phyloP scores from a whole-genome alignment of 805 yeast genomes.

The Myxozyma kluyveri region DNA sequence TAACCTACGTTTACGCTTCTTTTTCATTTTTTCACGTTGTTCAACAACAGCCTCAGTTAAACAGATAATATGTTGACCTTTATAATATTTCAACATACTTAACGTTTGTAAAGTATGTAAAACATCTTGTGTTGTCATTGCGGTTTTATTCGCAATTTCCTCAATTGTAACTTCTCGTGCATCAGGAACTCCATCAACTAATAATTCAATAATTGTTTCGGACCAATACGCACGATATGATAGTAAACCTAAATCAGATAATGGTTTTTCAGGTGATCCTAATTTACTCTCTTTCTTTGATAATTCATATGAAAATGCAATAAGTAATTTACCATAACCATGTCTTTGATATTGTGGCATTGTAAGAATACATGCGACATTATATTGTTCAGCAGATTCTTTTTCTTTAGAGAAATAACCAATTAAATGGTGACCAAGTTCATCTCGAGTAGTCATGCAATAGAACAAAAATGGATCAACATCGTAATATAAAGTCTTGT shows the following conservation, averaged over 20 bases:
- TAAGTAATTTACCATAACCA: constrained; percentile 88
- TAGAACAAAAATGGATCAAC: constrained; percentile 97
- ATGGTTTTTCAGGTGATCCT: constrained; percentile 97
- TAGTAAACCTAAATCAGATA: constrained; percentile 88
- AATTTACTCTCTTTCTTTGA: constrained; percentile 83
- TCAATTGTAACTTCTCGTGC: constrained; percentile 63
- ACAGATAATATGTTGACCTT: constrained; percentile 90
- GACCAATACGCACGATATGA: constrained; percentile 97
- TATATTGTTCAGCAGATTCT: constrained; percentile 91
- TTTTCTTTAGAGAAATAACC: constrained; percentile 97
- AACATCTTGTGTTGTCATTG: constrained; percentile 96
- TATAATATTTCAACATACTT: constrained; percentile 84
- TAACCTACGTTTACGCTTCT: constrained; percentile 64
- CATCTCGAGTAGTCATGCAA: constrained; percentile 89
- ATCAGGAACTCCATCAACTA: constrained; percentile 42
- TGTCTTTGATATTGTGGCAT: constrained; percentile 93
- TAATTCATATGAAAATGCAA: constrained; percentile 89
- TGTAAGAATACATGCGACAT: constrained; percentile 95
- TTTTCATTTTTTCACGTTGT: constrained; percentile 66
- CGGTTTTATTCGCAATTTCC: constrained; percentile 77
- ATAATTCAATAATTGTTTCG: constrained; percentile 71
- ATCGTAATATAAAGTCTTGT: constrained; percentile 93
- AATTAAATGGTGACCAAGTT: constrained; percentile 89
- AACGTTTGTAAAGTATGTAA: constrained; percentile 88
- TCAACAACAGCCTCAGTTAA: constrained; percentile 78